Base-by-base conservation (phyloP, 129 eudicot species). In the Saussurea involucrata region DNA sequence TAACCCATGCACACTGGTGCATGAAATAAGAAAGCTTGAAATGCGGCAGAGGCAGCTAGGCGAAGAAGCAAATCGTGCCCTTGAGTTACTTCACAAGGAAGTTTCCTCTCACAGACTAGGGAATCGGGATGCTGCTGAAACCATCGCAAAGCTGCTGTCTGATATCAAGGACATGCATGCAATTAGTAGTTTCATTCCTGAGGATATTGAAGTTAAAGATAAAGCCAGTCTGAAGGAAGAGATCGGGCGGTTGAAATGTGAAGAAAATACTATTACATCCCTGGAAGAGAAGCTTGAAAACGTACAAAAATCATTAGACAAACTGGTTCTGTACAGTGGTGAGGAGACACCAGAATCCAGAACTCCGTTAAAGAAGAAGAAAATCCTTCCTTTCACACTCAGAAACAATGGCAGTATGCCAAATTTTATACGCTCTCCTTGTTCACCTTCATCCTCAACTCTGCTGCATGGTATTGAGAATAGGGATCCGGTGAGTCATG, bases 21-120 rank as follows among this genome's bases (percentile, higher is more conserved):
- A 87, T 34, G 99, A 95, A 78, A 95, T 95, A 64, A 80, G 96
- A 74, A 95, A 92, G 75, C 90, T 95, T 80, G 99, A 88, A 80
- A 86, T 85, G 88, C 85, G 89, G 71, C 97, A 95, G 73, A 86
- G 87, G 75, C 92, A 88, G 72, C 88, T 95, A 24, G 97, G 99
- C n/a, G 96, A 95, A 60, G 99, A 95, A 92, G 99, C 99, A 78
- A 88, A 84, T 55, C 92, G 69, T 40, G 97, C 99, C 66, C 83
- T 92, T 10, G 95, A 92, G 29, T 74, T 95, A 34, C 97, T 95
- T 82, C 95, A 88, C 65, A 90, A 90, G 79, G 97, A 93, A 83
- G 87, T 93, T 49, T 77, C 96, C 36, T 86, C 89, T 78, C 89
- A 89, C 67, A 85, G 84, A 67, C 71, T 85, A 25, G 99, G 92